These are phyloP conservation scores for Chytriomyces hyalinus DNA, from an alignment of 192 early-diverging fungal genomes.

Conservation along the genomic window DNA sequence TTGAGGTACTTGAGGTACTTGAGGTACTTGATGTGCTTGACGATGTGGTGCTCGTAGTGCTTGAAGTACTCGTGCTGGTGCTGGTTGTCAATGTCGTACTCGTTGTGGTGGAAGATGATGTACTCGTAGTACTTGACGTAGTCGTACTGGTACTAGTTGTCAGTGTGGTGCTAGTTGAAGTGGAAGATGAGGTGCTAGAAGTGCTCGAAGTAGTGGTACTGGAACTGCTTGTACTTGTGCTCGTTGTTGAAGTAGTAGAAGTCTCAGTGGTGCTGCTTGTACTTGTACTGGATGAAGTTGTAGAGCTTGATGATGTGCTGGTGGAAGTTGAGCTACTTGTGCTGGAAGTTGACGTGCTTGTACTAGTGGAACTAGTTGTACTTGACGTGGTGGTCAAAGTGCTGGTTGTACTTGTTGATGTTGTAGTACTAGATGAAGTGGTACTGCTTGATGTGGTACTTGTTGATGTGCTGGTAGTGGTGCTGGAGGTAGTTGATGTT, in stretches of 20 bases:
- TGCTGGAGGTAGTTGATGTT: not conserved
- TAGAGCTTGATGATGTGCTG: too few relatives aligned
- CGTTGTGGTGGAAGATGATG: not conserved
- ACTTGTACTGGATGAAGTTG: too few relatives aligned
- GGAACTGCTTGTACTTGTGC: too few relatives aligned
- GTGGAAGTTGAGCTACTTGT: too few relatives aligned
- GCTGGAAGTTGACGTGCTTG: too few relatives aligned
- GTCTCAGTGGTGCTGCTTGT: too few relatives aligned
- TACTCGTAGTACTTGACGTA: not conserved
- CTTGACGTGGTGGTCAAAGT: not conserved
- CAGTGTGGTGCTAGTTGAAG: not conserved
- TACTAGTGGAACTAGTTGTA: not conserved
- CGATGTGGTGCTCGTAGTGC: not conserved
- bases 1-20: not conserved
- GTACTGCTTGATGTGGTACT: too few relatives aligned
- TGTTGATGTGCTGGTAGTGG: too few relatives aligned
- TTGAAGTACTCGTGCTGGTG: conserved; percentile 16
- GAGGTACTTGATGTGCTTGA: not conserved
- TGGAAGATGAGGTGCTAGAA: too few relatives aligned
- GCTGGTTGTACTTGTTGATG: not conserved
- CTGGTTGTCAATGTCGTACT: not conserved
- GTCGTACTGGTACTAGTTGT: conserved; percentile 7
- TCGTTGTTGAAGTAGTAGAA: too few relatives aligned
- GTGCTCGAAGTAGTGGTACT: too few relatives aligned
- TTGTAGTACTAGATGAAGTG: too few relatives aligned